Base-by-base conservation (phyloP, 305 asterid species). In the Plantago coronopus region DNA sequence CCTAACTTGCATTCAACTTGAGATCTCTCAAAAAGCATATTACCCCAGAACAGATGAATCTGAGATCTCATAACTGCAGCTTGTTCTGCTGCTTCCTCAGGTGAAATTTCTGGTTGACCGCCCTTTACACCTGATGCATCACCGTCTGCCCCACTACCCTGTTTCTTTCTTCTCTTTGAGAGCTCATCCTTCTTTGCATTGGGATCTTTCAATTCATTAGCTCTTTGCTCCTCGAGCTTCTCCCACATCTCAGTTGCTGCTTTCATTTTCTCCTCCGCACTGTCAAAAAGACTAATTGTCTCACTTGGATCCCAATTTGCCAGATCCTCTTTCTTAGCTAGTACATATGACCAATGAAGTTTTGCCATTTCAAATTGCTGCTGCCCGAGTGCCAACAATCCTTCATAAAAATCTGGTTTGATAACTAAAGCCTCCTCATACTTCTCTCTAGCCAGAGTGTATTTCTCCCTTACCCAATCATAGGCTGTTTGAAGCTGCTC, bases 361-460 rank as follows among this genome's bases (percentile, higher is more conserved):
- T 93, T 93, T 7, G 97, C 96, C 97, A 89, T 89, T 71, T 93
- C 99, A 69, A 93, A 93, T 56, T 93, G 99, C 69, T 89, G 97
- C 68, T 93, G 99, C 29, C 95, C 97, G 14, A 93, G 70, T n/a
- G 99, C 97, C 62, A 93, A 60, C n/a, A 85, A 60, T 16, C 99
- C 96, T 70, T 89, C 96, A 20, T 89, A 85, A 61, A 93, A 93
- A 67, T 93, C 95, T 0, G 90, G 87, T 73, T 93, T 93, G 59
- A 89, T 81, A 31, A 27, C 45, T 31, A 93, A 73, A 18, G 97
- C 95, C 78, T 87, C 84, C 71, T 89, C 97, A 17, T 89, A 93
- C 68, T 93, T 93, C 73, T 74, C 79, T 61, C 61, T 85, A 31
- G 99, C 97, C 38, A 85, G 72, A 54, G 83, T 67, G 66, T 89